Evolutionary conservation across 176 grass and related monocot genomes (phyloP), one percentile per base, ranked within the genome.

Genomic region (Cenchrus americanus): DNA sequence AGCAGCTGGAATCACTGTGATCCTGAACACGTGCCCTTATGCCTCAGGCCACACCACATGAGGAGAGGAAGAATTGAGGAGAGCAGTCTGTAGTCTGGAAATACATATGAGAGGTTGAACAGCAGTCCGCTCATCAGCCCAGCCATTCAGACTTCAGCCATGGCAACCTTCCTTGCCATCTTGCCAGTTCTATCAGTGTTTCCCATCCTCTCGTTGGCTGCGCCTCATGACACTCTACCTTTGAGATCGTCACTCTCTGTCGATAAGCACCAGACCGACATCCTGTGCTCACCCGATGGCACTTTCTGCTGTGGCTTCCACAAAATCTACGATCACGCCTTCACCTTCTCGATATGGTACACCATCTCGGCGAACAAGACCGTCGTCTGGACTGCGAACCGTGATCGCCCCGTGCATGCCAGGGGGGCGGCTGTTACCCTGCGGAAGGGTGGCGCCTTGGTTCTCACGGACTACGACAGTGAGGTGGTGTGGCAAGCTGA

Each of bases 261-360:
- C 18, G 73, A 58, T 2, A 19, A 59, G 52, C 53, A 43, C 11
- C 19, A 76, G 14, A 59, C 19, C 3, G 32, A 58, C 52, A 19
- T 42, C 53, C 52, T 76, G 53, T 5, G 32, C 1, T 76, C 73
- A 2, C 18, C 53, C 2, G 9, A 59, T 34, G 18, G 72, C 72
- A 75, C 51, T n/a, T 93, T 90, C 68, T 61, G 73, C 37, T 90
- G 88, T 2, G 88, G 88, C 37, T 93, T 90, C 81, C 85, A 85
- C 57, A 27, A 6, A 8, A n/a, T 86, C 11, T 85, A 80, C 34
- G 8, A 1, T 4, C 18, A 84, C 34, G 82, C 85, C 30, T 90
- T 88, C 53, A 75, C 88, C 24, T 93, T 93, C 82, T 88, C 88
- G 22, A 80, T 93, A 37, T 93, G 91, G 91, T 93, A 90, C 34